Conservation (phyloP, 2,329 filamentous ascomycete genomes). For the Clarireedia hainanense region DNA sequence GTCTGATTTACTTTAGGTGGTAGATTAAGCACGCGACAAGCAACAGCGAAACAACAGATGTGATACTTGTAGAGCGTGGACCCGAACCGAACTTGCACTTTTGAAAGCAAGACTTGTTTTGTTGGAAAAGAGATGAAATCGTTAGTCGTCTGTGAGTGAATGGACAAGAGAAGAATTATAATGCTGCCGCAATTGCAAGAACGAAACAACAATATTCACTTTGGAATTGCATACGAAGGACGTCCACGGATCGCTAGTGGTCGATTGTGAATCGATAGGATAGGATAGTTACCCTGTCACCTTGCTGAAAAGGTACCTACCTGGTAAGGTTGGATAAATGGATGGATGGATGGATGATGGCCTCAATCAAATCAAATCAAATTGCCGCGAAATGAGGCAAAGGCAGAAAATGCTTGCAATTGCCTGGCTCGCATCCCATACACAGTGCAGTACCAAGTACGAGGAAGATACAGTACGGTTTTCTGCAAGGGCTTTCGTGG, state of each 20-base stretch:
- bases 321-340: too few relatives aligned
- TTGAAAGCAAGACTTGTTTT: too few relatives aligned
- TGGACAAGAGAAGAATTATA: background rate
- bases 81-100: too few relatives aligned
- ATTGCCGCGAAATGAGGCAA: constrained; percentile 5
- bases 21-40: background rate
- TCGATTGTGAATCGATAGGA: background rate
- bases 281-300: too few relatives aligned
- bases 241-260: too few relatives aligned
- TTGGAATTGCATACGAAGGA: background rate
- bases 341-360: background rate
- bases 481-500: constrained; percentile 4
- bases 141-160: background rate
- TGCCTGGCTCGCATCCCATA: background rate
- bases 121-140: too few relatives aligned
- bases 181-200: background rate
- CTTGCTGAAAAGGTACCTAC: too few relatives aligned
- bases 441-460: background rate
- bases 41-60: background rate
- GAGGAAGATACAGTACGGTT: background rate
- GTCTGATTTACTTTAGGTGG: too few relatives aligned
- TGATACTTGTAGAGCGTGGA: background rate
- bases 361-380: background rate
- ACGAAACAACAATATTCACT: background rate
- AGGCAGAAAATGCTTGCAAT: background rate